Base-by-base conservation (phyloP, 495 filamentous ascomycete species). In the Recurvomyces mirabilis region DNA sequence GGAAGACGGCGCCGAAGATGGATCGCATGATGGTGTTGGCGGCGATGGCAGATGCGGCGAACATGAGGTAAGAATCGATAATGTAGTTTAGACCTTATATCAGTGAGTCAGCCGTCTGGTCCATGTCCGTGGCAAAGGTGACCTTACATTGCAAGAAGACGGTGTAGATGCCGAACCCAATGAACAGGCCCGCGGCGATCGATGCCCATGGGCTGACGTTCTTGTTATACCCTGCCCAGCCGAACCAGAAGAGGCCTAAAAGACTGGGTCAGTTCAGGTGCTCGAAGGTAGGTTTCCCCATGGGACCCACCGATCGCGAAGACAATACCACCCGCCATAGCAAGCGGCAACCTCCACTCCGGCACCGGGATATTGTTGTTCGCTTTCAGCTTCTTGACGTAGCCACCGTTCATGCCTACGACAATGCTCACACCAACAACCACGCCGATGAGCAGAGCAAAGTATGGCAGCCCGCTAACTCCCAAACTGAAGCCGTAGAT, bases 361-460 rank as follows among this genome's bases (percentile, higher is more conserved):
- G 62, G 62, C 24, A 58, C 59, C 7, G 51, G 49, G 35, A 48
- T n/a, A 18, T 35, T 45, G 35, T 41, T 52, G 38, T 56, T 60
- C 21, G 45, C 42, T 17, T 51, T 41, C 21, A 56, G 33, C 32
- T 56, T 56, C 20, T 38, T 43, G 23, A 53, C 50, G 32, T 58
- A 55, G 17, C 31, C 30, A 18, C 41, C 41, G 35, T 58, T 56
- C 41, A 49, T 48, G 22, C 40, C 10, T 3, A 57, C 47, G 13
- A 51, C 43, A 35, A 14, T 24, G 22, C 28, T 20, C 24, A 56
- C 47, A 24, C 49, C 62, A 4, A 68, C 41, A 19, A 65, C 28
- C 0, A 70, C 60, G 0, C 69, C 69, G 12, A 73, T 32, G n/a
- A 74, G 41, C 19, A 70, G 55, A 0, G 67, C 72, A 1, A 80